Evolutionary conservation across 108 stramenopile species (phyloP).

Genomic region (Schizochytrium sp.): DNA sequence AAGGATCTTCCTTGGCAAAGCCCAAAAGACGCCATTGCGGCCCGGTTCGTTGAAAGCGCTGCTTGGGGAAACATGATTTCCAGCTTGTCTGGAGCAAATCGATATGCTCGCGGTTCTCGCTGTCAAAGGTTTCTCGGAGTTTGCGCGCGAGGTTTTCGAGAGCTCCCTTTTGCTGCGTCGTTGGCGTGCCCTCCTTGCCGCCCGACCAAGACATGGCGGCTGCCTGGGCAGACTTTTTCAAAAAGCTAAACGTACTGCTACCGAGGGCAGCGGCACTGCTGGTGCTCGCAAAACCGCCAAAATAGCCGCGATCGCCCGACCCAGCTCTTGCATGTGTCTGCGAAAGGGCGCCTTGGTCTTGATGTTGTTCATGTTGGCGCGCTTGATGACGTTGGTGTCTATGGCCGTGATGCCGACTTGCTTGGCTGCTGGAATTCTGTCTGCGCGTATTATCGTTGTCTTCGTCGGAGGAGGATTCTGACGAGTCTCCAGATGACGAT

Average conservation of each 20-base stretch:
- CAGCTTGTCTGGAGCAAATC: not conserved
- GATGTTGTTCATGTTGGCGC: no score
- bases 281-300: not conserved
- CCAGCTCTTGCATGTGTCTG: no score
- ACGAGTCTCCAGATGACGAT: not conserved
- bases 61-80: not conserved
- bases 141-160: not conserved
- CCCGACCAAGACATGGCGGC: not conserved
- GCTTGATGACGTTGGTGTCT: no score
- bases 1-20: not conserved
- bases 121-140: not conserved
- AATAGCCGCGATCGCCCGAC: not conserved
- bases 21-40: not conserved
- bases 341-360: no score
- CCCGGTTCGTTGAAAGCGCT: not conserved
- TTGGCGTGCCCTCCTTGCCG: not conserved
- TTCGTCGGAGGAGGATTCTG: not conserved
- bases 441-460: not conserved
- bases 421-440: no score
- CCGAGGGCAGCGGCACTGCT: not conserved
- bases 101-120: not conserved
- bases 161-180: not conserved
- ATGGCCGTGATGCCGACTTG: no score
- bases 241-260: not conserved
- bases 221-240: slow-evolving; percentile 10